Percentiles rank a stretch among this genome's conserved stretches.
Evolutionary conservation across 139 green algal genomes (phyloP).

Genomic region (Pleodorina starrii): DNA sequence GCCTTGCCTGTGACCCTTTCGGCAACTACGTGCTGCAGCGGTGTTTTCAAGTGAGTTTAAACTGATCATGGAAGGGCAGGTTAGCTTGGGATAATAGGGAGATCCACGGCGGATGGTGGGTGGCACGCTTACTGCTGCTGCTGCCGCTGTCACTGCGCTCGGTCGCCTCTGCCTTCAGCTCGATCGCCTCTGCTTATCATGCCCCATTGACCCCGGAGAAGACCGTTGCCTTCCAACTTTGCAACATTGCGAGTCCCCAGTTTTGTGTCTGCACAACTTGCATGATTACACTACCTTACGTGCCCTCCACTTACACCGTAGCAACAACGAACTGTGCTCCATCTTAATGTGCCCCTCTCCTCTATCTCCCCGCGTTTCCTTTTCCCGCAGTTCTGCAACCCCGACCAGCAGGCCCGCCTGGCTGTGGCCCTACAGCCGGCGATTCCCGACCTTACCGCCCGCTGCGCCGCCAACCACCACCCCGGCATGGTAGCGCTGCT

Average conservation of each 20-base stretch:
- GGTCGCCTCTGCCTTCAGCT: not conserved
- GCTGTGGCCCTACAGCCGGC: slow-evolving; percentile 12
- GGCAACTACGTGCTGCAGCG: slow-evolving; percentile 48
- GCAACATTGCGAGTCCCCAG: too few relatives aligned
- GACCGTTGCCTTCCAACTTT: too few relatives aligned
- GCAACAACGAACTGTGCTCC: too few relatives aligned
- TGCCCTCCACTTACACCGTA: too few relatives aligned
- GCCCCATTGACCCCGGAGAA: too few relatives aligned
- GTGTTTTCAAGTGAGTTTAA: slow-evolving; percentile 29
- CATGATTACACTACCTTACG: too few relatives aligned
- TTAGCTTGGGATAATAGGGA: not conserved
- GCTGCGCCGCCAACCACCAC: slow-evolving; percentile 39
- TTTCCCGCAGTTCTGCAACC: slow-evolving; percentile 38
- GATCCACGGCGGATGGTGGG: not conserved
- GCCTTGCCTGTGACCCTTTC: slow-evolving; percentile 45
- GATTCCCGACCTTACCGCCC: slow-evolving; percentile 34
- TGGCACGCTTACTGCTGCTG: not conserved
- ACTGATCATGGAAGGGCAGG: not conserved
- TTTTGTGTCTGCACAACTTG: too few relatives aligned
- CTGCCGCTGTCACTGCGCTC: not conserved
- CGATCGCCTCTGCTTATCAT: not conserved
- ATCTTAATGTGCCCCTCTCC: too few relatives aligned
- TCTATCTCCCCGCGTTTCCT: too few relatives aligned
- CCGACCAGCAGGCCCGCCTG: slow-evolving; percentile 2
- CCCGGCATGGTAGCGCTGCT: slow-evolving; percentile 46